Base-by-base conservation (phyloP, 2,329 filamentous ascomycete genomes). In the Teratosphaeria gauchensis region DNA sequence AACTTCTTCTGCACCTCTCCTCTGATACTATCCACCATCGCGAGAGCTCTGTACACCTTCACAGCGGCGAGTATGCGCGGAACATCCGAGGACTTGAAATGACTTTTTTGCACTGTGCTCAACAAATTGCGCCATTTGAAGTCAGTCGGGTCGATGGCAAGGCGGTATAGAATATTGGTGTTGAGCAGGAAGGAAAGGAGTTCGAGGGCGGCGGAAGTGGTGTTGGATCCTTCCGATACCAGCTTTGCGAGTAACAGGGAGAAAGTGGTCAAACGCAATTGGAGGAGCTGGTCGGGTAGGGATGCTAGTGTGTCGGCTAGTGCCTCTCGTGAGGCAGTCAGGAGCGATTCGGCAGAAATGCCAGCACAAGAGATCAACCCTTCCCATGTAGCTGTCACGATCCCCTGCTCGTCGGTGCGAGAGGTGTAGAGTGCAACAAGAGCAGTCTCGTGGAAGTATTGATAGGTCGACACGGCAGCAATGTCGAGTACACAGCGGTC, bases 21-120 rank as follows among this genome's bases (percentile, higher is more conserved):
- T 8, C 76, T 74, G 7, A 83, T 74, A 0, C 76, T 75, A 28
- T 77, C 73, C n/a, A 80, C 71, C n/a, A 69, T 66, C 3, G 84
- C 83, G 30, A 96, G 74, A 0, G 84, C 84, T 2, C 85, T 83
- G 73, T 96, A 97, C 12, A 94, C 82, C 67, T 86, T 87, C 61
- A 95, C 77, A 24, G 89, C 90, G 0, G 90, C 88, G 69, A 90
- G 83, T 1, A 97, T 79, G 72, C 94, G 92, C 55, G 86, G 83
- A 51, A 96, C 83, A 70, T 90, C 94, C 21, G 87, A 84, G 0
- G 87, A 88, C 74, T 92, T 92, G 76, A 88, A 92, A 63, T 92
- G 88, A 0, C 88, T 82, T 72, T 87, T 90, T 68, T 95, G 90
- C 3, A 87, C 83, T 38, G 84, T 78, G 6, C 85, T 77, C 60